Conservation (phyloP, 2,329 filamentous ascomycete genomes). For the Sporothrix dimorphospora region DNA sequence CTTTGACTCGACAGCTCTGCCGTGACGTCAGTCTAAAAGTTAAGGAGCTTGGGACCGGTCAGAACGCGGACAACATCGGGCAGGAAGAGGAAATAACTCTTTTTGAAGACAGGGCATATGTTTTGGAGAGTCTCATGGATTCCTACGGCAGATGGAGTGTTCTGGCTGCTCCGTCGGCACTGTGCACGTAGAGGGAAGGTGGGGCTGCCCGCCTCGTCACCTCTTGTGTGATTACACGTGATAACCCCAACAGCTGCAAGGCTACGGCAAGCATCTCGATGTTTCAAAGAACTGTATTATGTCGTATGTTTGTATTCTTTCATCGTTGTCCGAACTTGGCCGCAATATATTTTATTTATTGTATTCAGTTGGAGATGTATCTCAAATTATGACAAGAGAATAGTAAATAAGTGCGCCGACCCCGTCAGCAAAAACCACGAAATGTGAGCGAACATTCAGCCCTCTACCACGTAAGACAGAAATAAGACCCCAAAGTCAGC, state of each 20-base stretch:
- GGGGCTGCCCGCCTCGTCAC: neutral
- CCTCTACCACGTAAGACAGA: no score
- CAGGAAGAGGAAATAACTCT: neutral
- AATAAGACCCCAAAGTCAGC: no score
- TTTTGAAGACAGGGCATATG: neutral
- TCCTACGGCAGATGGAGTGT: neutral
- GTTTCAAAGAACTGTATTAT: neutral
- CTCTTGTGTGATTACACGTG: constrained; percentile 19
- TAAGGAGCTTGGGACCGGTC: neutral
- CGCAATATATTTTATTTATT: no score
- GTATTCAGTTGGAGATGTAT: no score
- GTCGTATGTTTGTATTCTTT: no score
- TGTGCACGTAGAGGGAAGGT: constrained; percentile 9
- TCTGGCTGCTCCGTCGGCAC: neutral
- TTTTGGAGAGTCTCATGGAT: no score
- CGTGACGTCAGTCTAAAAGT: constrained; percentile 13
- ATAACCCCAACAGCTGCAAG: neutral
- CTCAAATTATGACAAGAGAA: no score
- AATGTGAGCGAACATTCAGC: no score
- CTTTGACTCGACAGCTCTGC: neutral
- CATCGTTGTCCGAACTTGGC: no score
- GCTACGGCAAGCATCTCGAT: neutral
- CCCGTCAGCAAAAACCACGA: no score
- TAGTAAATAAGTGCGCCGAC: no score
- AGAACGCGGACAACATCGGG: no score